phyloP scores from a whole-genome alignment of 2,329 filamentous ascomycete genomes.

The Botrytis deweyae region DNA sequence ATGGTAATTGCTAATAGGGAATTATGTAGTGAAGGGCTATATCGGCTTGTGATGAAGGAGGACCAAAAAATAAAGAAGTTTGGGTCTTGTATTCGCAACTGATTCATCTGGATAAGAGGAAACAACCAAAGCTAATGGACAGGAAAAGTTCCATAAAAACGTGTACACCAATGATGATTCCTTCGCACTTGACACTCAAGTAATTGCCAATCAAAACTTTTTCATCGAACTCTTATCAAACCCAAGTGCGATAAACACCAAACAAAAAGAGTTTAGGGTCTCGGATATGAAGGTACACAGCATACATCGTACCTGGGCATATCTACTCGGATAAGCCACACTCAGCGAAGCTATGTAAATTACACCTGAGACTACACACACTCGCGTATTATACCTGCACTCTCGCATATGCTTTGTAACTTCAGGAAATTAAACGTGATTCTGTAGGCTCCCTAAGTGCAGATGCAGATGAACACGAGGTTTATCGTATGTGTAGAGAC shows the following conservation, averaged over 20 bases:
- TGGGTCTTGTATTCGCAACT: neutral
- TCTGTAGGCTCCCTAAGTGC: constrained; percentile 11
- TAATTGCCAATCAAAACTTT: neutral
- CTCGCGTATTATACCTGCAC: constrained; percentile 1
- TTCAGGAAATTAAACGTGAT: constrained; percentile 21
- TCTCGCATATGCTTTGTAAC: constrained; percentile 13
- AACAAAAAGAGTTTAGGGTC: constrained; percentile 9
- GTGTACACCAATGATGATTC: neutral
- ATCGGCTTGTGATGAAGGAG: constrained; percentile 1
- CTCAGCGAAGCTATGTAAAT: neutral
- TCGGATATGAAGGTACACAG: constrained; percentile 8
- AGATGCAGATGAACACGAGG: constrained; percentile 16
- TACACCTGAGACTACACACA: neutral
- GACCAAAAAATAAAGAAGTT: neutral
- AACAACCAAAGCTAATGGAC: neutral
- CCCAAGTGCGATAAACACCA: constrained; percentile 7
- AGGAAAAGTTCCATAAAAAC: neutral
- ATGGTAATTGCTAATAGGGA: neutral
- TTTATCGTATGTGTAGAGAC: constrained; percentile 18
- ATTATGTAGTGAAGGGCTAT: neutral
- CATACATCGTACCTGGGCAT: constrained; percentile 5
- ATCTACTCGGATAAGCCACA: constrained; percentile 12
- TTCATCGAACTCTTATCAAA: neutral
- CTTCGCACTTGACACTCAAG: neutral
- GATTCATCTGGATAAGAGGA: neutral